Percentiles rank a stretch among this genome's conserved stretches.
phyloP scores from a whole-genome alignment of 1,284 basidiomycete species.

The Sporisorium exsertum region DNA sequence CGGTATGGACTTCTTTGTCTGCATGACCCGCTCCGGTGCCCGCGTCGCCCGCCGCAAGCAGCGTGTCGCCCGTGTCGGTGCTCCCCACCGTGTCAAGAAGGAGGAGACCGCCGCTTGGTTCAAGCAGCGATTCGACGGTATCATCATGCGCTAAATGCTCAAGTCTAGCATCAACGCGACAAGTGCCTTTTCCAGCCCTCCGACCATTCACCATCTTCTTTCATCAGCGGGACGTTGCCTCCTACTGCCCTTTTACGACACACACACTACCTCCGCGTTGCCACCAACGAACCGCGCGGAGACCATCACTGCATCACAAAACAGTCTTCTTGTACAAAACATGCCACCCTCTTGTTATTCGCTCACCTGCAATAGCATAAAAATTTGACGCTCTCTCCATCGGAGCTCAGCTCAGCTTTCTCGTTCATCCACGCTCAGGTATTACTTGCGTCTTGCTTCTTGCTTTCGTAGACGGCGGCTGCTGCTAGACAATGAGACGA shows the following conservation, averaged over 20 bases:
- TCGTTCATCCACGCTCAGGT: background rate
- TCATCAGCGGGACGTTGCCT: background rate
- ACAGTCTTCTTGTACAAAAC: slow-evolving; percentile 42
- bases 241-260: background rate
- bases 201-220: background rate
- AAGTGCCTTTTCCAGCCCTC: background rate
- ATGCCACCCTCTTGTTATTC: slow-evolving; percentile 25
- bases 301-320: slow-evolving; percentile 9
- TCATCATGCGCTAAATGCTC: slow-evolving; percentile 63
- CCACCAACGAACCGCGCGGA: slow-evolving; percentile 3
- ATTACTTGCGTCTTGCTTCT: background rate
- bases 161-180: background rate
- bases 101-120: slow-evolving; percentile 89
- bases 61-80: slow-evolving; percentile 87
- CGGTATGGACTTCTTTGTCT: slow-evolving; percentile 69
- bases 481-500: background rate
- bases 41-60: slow-evolving; percentile 93
- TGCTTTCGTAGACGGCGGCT: background rate
- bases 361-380: slow-evolving; percentile 32
- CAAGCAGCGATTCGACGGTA: slow-evolving; percentile 81
- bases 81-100: slow-evolving; percentile 77
- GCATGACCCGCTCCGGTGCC: slow-evolving; percentile 92
- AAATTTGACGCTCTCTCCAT: slow-evolving; percentile 28
- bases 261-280: slow-evolving; percentile 1
- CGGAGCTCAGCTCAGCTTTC: slow-evolving; percentile 34